Conservation (phyloP, 805 yeast species). For the Metschnikowia continentalis region DNA sequence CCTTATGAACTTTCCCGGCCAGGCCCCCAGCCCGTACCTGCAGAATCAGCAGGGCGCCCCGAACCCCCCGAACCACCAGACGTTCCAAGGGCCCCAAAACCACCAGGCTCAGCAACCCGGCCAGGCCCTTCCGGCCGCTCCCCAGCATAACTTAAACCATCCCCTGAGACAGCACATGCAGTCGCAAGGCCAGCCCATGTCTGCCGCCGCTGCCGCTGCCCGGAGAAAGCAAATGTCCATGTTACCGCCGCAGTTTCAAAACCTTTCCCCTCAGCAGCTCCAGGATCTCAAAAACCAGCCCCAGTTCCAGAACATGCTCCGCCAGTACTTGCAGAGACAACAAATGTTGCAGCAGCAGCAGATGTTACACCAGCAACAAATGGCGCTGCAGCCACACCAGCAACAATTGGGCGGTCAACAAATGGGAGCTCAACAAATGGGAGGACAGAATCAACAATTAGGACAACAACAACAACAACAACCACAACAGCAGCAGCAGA, state of each 20-base stretch:
- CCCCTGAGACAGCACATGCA: conserved; percentile 8
- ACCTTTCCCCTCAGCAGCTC: conserved; percentile 39
- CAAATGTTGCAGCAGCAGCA: conserved; percentile 36
- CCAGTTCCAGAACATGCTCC: conserved; percentile 39
- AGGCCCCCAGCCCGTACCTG: conserved; percentile 7
- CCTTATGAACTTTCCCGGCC: conserved; percentile 14
- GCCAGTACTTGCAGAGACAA: conserved; percentile 37
- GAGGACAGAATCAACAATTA: too few species aligned
- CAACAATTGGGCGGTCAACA: background rate
- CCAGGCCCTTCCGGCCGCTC: background rate
- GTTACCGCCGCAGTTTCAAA: conserved; percentile 25
- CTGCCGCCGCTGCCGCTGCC: conserved; percentile 11
- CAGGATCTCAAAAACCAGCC: conserved; percentile 42
- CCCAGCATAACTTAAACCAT: background rate
- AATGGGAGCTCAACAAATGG: too few species aligned
- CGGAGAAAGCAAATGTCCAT: conserved; percentile 24
- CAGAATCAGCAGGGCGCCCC: conserved; percentile 7
- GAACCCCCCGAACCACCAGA: background rate
- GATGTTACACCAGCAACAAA: conserved; percentile 13
- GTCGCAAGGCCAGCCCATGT: conserved; percentile 2
- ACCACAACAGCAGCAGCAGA: background rate
- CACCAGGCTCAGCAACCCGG: conserved; percentile 6
- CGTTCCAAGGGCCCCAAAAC: background rate
- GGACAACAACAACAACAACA: too few species aligned
- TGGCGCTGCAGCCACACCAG: background rate